Conservation (phyloP, 106 monocot species). For the Agapanthus africanus region DNA sequence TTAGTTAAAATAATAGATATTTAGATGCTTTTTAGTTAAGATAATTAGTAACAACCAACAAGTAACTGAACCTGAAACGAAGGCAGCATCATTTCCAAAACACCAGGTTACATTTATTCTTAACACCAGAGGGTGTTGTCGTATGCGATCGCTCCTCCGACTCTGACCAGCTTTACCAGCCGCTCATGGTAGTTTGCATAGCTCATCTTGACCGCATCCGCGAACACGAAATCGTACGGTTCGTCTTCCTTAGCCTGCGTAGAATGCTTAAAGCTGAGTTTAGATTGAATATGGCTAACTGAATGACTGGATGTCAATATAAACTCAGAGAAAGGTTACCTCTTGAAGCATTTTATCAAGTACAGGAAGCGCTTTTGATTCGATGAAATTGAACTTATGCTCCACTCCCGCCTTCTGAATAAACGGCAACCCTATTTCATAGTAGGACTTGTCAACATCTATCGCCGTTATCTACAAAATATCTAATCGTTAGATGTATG, state of each 20-base stretch:
- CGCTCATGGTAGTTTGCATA: slow-evolving; percentile 25
- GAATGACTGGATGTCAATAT: too few species aligned
- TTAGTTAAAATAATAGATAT: too few species aligned
- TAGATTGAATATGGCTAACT: too few species aligned
- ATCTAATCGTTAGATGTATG: too few species aligned
- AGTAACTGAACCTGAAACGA: too few species aligned
- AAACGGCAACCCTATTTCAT: slow-evolving; percentile 15
- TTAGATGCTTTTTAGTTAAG: too few species aligned
- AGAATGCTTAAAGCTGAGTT: too few species aligned
- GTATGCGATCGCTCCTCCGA: slow-evolving; percentile 38
- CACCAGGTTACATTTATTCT: too few species aligned
- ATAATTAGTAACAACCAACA: too few species aligned
- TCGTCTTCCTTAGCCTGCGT: slow-evolving; percentile 19
- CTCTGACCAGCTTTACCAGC: slow-evolving; percentile 27
- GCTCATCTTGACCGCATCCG: slow-evolving; percentile 25
- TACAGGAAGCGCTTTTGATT: slow-evolving; percentile 16
- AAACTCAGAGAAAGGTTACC: too few species aligned
- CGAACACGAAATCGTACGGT: slow-evolving; percentile 26
- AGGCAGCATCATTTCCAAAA: too few species aligned
- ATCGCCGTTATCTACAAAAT: slow-evolving; percentile 19
- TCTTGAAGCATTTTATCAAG: slow-evolving; percentile 20
- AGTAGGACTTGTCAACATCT: slow-evolving; percentile 12
- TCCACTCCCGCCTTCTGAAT: slow-evolving; percentile 19
- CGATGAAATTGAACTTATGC: slow-evolving; percentile 29
- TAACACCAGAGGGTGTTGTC: slow-evolving; percentile 58